Evolutionary conservation across 441 rosid genomes (phyloP), one percentile per base, ranked within the genome.

Genomic region (Eruca vesicaria): DNA sequence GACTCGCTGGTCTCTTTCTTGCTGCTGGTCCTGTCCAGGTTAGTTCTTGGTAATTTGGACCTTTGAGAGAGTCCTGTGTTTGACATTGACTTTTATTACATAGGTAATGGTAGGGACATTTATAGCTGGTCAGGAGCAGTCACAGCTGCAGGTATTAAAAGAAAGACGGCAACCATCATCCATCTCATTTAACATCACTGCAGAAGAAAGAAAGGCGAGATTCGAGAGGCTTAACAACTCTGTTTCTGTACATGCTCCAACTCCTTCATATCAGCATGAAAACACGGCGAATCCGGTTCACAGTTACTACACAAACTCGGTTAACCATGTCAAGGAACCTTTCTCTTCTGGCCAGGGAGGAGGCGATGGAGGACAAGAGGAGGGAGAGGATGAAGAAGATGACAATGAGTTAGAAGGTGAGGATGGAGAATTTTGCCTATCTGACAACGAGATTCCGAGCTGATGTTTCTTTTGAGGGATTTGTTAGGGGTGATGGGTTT

Each of bases 11-110:
- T 74, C 72, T 90, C 28, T 78, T 94, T 79, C 75, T 94, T 16
- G 97, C 98, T 53, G 97, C 97, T 56, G 90, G 95, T 52, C 92
- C 98, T 6, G 97, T 94, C 50, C 97, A 92, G 97, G 97, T 90
- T 63, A 3, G 58, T 78, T 15, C 7, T 15, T 15, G 8, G 71
- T 18, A 31, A 18, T 31, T 18, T 0, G 21, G 56, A 23, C 26
- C 53, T 15, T 20, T 56, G 61, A 56, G 53, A 58, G 50, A 38
- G 9, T 59, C 19, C 3, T 43, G 19, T 45, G 53, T 32, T 11
- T 63, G 64, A 63, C 3, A 57, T 29, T 1, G 5, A 15, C 33
- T 53, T 68, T 32, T 32, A 9, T 53, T 67, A 67, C 15, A 61
- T 88, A 92, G 98, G 91, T 94, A 28, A 90, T 90, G 36, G 87